Conservation (phyloP, 106 monocot genomes). For the Allium cepa region DNA sequence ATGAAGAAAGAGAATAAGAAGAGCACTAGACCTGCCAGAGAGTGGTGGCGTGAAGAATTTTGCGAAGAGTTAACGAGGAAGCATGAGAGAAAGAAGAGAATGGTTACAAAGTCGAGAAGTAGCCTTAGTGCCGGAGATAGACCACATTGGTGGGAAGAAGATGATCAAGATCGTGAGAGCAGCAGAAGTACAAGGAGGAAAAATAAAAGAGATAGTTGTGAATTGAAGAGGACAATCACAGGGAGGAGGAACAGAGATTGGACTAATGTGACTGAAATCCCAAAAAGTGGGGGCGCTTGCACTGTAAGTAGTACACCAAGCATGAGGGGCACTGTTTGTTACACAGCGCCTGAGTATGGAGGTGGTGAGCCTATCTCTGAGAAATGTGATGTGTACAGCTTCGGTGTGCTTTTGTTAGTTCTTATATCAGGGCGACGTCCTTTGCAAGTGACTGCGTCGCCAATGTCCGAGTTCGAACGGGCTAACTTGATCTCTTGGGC, state of each 20-base stretch:
- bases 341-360: slow-evolving; percentile 80
- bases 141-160: slow-evolving; percentile 57
- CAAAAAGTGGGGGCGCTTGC: slow-evolving; percentile 44
- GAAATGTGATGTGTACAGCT: slow-evolving; percentile 96
- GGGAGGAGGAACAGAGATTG: slow-evolving; percentile 51
- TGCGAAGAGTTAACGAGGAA: slow-evolving; percentile 67
- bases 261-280: slow-evolving; percentile 49
- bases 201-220: slow-evolving; percentile 25
- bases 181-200: slow-evolving; percentile 21
- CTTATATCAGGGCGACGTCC: slow-evolving; percentile 87
- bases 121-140: slow-evolving; percentile 14
- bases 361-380: slow-evolving; percentile 68
- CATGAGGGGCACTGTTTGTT: slow-evolving; percentile 96
- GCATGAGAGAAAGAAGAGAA: slow-evolving; percentile 8
- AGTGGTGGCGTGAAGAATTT: slow-evolving; percentile 96
- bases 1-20: slow-evolving; percentile 38
- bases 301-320: slow-evolving; percentile 89
- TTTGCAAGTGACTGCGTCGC: slow-evolving; percentile 73
- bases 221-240: not conserved
- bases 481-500: slow-evolving; percentile 97
- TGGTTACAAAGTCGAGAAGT: slow-evolving; percentile 38
- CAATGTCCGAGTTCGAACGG: slow-evolving; percentile 87
- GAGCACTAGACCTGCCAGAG: slow-evolving; percentile 32
- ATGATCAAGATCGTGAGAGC: slow-evolving; percentile 10
- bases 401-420: slow-evolving; percentile 83